These are phyloP conservation scores for Debaryomycetaceae sp. DNA, from an alignment of 1,139 yeast species.

Conservation along the genomic window DNA sequence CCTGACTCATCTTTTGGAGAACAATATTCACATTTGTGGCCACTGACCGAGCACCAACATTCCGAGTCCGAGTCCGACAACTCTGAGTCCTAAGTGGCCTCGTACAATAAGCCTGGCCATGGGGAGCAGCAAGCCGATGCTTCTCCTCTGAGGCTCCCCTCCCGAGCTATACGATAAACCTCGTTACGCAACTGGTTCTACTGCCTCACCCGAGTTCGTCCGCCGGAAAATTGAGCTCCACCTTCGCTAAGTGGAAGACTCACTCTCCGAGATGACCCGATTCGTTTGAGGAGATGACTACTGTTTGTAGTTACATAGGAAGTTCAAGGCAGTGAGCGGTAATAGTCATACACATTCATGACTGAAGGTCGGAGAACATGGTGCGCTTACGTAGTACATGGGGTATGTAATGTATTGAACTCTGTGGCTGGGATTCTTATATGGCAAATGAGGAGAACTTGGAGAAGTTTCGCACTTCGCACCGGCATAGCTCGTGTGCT, in stretches of 20 bases:
- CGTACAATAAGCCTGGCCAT: background rate
- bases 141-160: background rate
- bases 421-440: too few species aligned
- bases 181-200: background rate
- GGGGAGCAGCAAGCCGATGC: background rate
- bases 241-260: constrained; percentile 1
- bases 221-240: background rate
- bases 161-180: background rate
- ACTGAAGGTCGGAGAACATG: too few species aligned
- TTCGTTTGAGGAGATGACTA: constrained; percentile 2
- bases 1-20: too few species aligned
- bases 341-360: too few species aligned
- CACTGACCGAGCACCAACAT: background rate
- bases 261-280: constrained; percentile 2
- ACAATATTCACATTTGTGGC: too few species aligned
- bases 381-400: too few species aligned
- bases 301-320: background rate
- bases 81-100: background rate
- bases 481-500: background rate
- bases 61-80: background rate
- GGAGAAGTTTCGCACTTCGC: background rate
- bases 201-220: constrained; percentile 1
- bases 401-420: too few species aligned
- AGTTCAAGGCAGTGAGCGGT: background rate
- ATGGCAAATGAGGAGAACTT: background rate